These are phyloP conservation scores for Geranomyces variabilis DNA, from an alignment of 192 early-diverging fungal genomes.

Conservation along the genomic window DNA sequence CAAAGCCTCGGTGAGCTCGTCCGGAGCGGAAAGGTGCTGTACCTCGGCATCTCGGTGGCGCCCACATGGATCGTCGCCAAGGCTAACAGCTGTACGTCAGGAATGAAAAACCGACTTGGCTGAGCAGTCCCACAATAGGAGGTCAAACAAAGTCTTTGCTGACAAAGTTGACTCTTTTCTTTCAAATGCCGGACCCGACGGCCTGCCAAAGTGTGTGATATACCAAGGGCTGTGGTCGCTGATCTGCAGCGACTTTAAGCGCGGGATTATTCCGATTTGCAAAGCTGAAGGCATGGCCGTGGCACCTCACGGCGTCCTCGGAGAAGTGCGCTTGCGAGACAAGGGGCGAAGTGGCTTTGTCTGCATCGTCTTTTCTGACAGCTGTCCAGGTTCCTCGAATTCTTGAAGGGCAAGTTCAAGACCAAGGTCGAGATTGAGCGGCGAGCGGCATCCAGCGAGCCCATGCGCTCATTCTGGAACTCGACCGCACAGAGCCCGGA, in stretches of 20 bases:
- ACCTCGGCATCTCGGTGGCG: slow-evolving; percentile 24
- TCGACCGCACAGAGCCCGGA: no score
- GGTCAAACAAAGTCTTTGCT: background rate
- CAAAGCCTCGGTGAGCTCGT: slow-evolving; percentile 26
- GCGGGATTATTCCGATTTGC: slow-evolving; percentile 41
- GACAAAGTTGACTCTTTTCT: no score
- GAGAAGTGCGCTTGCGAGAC: no score
- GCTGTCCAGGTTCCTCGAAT: no score
- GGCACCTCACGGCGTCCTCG: slow-evolving; percentile 34
- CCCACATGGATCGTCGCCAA: slow-evolving; percentile 27
- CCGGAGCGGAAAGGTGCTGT: slow-evolving; percentile 24
- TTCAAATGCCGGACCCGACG: slow-evolving; percentile 9
- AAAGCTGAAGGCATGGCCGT: slow-evolving; percentile 30
- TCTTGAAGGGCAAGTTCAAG: background rate
- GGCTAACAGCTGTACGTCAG: slow-evolving; percentile 16
- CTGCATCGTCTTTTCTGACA: no score
- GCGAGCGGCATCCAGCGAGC: no score
- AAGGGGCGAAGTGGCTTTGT: no score
- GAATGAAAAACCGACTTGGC: no score
- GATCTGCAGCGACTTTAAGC: slow-evolving; percentile 34
- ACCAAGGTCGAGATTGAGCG: no score
- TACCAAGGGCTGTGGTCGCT: slow-evolving; percentile 39
- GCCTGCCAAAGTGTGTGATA: slow-evolving; percentile 19
- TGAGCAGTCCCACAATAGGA: no score
- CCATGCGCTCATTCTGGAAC: no score